A percentile compares a stretch with the other conserved stretches of the same genome.
Evolutionary conservation across 192 early-diverging fungal species (phyloP).

Genomic region (Chytriomyces confervae): DNA sequence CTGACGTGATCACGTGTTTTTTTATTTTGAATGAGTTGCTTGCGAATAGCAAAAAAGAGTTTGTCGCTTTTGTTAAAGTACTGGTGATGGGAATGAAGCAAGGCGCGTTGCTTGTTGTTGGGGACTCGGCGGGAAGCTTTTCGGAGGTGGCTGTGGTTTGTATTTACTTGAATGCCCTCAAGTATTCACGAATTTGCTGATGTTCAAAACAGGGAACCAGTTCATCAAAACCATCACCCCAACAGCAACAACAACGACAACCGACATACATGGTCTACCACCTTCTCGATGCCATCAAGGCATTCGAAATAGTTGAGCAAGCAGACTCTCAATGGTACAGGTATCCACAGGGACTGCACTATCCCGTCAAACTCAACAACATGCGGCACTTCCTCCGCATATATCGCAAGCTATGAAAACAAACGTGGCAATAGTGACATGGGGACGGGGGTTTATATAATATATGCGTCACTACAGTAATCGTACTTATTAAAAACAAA

Average conservation of each 20-base stretch:
- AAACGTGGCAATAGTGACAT: neutral
- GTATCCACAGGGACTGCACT: slow-evolving; percentile 65
- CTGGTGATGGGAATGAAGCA: slow-evolving; percentile 68
- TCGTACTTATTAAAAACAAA: neutral
- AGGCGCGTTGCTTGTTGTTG: slow-evolving; percentile 77
- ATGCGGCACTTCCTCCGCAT: slow-evolving; percentile 92
- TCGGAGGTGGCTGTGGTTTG: slow-evolving; percentile 77
- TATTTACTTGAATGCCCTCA: slow-evolving; percentile 20
- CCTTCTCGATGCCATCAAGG: slow-evolving; percentile 80
- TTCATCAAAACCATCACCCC: neutral
- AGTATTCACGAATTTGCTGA: neutral
- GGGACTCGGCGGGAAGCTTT: slow-evolving; percentile 93
- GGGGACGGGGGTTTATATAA: too few species aligned
- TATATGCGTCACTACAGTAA: too few species aligned
- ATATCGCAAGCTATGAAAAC: slow-evolving; percentile 70
- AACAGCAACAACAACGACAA: neutral
- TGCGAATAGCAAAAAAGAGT: slow-evolving; percentile 69
- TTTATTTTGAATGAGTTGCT: slow-evolving; percentile 96
- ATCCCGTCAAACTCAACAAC: slow-evolving; percentile 82
- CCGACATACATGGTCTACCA: slow-evolving; percentile 90
- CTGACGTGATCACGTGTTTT: slow-evolving; percentile 82
- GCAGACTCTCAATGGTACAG: slow-evolving; percentile 75
- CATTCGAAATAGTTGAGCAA: slow-evolving; percentile 67
- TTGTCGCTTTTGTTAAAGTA: slow-evolving; percentile 77
- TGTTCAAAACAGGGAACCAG: neutral